Base-by-base conservation (phyloP, 2,329 filamentous ascomycete species). In the Aureobasidium pullulans region DNA sequence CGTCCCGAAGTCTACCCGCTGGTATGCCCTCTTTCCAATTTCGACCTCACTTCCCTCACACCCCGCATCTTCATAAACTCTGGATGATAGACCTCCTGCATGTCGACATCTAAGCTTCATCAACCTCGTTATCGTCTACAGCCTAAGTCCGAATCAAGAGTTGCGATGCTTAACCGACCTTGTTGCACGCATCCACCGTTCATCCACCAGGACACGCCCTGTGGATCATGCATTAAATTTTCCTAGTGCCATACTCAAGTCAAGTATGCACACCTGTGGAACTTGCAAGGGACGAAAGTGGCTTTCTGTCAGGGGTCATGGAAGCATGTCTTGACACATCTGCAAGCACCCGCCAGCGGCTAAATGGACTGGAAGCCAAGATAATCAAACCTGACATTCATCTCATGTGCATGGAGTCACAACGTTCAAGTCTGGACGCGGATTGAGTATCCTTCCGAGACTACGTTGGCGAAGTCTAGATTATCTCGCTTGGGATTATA, bases 401-500 rank as follows among this genome's bases (percentile, higher is more conserved):
- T 28, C 10, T 52, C 19, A 23, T 9, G 23, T 52, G 9, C 48
- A 31, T 16, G 48, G 8, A 31, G 11, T 28, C 34, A 31, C 4
- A 16, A n/a, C 11, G 10, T 4, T 8, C 31, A 6, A 52, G 15
- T 16, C 1, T 52, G 36, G n/a, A 37, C n/a, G n/a, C n/a, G 15
- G 16, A 11, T 36, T 13, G 11, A 37, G 31, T 15, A 36, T 16
- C 10, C 5, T 1, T 28, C 2, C 19, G 13, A 23, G 7, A 16
- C 9, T 32, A 9, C 8, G 28, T 23, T 11, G 32, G 47, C 11
- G 10, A 37, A 37, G 32, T 36, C 47, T 50, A 23, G 16, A 50
- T 28, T 36, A 53, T n/a, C n/a, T 54, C 50, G 50, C 50, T 54
- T 54, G 36, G 49, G 16, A n/a, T 23, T 53, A 31, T 19, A 42